Evolutionary conservation across 257 asterid genomes (phyloP).

Genomic region (Capsicum pubescens): DNA sequence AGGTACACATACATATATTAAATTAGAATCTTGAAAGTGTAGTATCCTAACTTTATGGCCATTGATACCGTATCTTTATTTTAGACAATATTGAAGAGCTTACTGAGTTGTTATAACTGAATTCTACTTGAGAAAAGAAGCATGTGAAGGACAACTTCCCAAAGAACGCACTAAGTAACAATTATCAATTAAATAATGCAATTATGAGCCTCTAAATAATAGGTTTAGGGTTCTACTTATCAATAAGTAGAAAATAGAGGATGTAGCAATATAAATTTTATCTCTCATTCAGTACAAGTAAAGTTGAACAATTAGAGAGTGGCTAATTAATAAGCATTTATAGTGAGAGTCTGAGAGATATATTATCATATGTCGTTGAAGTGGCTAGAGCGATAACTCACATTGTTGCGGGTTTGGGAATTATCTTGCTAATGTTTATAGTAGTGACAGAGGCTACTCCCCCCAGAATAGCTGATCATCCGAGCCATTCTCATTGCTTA

Average conservation of each 20-base stretch:
- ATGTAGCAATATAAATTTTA: constrained; percentile 12
- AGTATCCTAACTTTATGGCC: neutral
- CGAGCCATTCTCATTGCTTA: constrained; percentile 26
- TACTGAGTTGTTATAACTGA: neutral
- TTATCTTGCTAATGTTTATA: constrained; percentile 3
- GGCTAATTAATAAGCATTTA: neutral
- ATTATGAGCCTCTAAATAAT: neutral
- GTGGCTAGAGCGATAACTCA: neutral
- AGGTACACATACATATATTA: neutral
- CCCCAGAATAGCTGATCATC: constrained; percentile 24
- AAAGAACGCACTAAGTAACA: neutral
- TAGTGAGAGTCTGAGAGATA: neutral
- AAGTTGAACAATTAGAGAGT: neutral
- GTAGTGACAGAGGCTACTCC: constrained; percentile 10
- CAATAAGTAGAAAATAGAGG: neutral
- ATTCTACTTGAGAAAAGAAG: neutral
- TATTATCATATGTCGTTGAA: neutral
- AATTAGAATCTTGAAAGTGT: neutral
- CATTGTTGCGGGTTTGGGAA: constrained; percentile 7
- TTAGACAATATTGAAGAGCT: neutral
- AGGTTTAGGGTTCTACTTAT: neutral
- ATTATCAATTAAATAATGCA: neutral
- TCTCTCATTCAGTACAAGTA: constrained; percentile 13
- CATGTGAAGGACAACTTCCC: neutral
- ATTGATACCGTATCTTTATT: neutral